Conservation (phyloP, 2,329 filamentous ascomycete species). For the Pseudogymnoascus sp. region DNA sequence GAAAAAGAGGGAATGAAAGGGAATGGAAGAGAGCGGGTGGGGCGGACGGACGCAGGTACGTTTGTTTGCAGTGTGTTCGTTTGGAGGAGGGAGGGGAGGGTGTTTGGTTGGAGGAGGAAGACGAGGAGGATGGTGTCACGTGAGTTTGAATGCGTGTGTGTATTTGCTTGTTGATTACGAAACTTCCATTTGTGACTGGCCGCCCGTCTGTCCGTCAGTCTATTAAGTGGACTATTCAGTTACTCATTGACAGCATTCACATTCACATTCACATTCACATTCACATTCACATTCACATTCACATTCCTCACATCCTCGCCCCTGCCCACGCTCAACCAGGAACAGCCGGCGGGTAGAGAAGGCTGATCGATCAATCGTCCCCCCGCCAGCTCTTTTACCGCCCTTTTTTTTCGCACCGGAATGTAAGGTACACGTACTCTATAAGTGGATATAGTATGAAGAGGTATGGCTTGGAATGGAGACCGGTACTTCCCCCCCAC, state of each 20-base stretch:
- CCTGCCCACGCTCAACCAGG: background rate
- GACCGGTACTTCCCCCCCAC: background rate
- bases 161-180: too few species aligned
- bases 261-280: too few species aligned
- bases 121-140: background rate
- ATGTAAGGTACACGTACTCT: background rate
- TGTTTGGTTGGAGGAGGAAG: background rate
- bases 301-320: background rate
- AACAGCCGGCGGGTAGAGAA: background rate
- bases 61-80: background rate
- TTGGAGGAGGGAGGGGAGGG: background rate
- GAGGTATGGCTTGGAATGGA: background rate
- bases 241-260: background rate
- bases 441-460: background rate
- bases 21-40: background rate
- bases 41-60: background rate
- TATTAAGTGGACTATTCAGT: background rate
- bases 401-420: background rate
- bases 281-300: too few species aligned
- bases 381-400: background rate
- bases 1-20: background rate
- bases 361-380: background rate
- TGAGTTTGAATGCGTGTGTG: background rate
- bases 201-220: background rate
- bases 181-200: background rate